These are phyloP conservation scores for Candida tallmaniae DNA, from an alignment of 805 yeast genomes.

Conservation along the genomic window DNA sequence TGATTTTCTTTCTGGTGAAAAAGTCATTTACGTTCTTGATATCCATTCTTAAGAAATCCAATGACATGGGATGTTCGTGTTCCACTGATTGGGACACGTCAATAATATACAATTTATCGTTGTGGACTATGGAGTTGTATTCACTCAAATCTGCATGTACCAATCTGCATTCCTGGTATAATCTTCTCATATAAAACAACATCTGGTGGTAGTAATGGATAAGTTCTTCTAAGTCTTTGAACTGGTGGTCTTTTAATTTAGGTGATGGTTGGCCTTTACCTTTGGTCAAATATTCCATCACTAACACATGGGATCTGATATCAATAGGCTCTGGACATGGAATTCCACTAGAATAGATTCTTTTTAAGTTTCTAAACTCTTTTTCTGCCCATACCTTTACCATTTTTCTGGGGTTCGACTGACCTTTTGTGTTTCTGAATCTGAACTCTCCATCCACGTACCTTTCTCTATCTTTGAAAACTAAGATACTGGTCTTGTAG, in stretches of 20 bases:
- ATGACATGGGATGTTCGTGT: conserved; percentile 95
- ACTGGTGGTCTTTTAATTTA: conserved; percentile 77
- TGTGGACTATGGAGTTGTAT: conserved; percentile 85
- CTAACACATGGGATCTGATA: conserved; percentile 81
- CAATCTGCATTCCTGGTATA: conserved; percentile 83
- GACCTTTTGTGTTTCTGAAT: conserved; percentile 77
- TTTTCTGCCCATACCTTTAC: conserved; percentile 98
- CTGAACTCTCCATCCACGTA: conserved; percentile 96
- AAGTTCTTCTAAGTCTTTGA: conserved; percentile 61
- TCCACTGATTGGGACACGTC: conserved; percentile 98
- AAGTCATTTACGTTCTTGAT: conserved; percentile 92
- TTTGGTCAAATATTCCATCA: conserved; percentile 83
- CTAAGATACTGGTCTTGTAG: conserved; percentile 91
- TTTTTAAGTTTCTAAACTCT: conserved; percentile 87
- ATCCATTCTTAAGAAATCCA: conserved; percentile 95
- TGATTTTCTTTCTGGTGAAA: conserved; percentile 66
- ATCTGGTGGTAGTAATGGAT: conserved; percentile 69
- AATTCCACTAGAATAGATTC: conserved; percentile 72
- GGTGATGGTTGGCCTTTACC: conserved; percentile 93
- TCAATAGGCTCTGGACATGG: conserved; percentile 95
- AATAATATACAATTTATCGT: conserved; percentile 73
- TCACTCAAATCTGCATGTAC: conserved; percentile 98
- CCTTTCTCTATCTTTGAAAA: conserved; percentile 94
- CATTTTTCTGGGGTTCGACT: conserved; percentile 95
- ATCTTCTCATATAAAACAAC: conserved; percentile 76